Base-by-base conservation (phyloP, 495 filamentous ascomycete species). In the Hyaloscypha finlandica region DNA sequence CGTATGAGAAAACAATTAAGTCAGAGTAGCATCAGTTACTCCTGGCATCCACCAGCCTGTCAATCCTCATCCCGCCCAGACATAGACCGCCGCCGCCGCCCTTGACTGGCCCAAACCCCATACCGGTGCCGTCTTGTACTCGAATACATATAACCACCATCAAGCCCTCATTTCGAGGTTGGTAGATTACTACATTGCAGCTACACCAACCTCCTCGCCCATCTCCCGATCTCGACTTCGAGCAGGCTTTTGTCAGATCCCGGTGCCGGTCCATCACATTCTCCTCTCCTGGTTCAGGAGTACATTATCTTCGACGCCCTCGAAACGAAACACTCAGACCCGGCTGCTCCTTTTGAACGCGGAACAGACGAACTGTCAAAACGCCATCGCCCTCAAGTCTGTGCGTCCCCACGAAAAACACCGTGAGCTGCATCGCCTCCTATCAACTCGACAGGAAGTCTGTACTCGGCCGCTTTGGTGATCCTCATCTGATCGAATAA, bases 311-410 rank as follows among this genome's bases (percentile, higher is more conserved):
- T 22, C 65, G 22, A 67, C 65, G 16, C 30, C 22, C 55, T 59
- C 68, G 68, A 70, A 70, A 70, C 64, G 68, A 70, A 70, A 70
- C 68, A 70, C 60, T 66, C 62, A 31, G 63, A 52, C 68, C 59
- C 29, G 29, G 35, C 59, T 6, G 16, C 57, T 31, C 57, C 48
- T 68, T 61, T 29, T 48, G 42, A 4, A 48, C 42, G 42, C 42
- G 19, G 31, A 57, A 42, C 14, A 29, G 11, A 20, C 22, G 42
- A 68, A 30, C 51, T 56, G 59, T 54, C 59, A 45, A 63, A 59
- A 48, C 58, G 58, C 22, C 42, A 29, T 39, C 42, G 8, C 6
- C 33, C 35, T 22, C 8, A 8, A 8, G 60, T 68, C 66, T 68
- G 66, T 68, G 66, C 66, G 60, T 59, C 60, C 60, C 65, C 59